These are phyloP conservation scores for Houttuynia cordata DNA, from an alignment of 164 flowering plant genomes.

Conservation along the genomic window DNA sequence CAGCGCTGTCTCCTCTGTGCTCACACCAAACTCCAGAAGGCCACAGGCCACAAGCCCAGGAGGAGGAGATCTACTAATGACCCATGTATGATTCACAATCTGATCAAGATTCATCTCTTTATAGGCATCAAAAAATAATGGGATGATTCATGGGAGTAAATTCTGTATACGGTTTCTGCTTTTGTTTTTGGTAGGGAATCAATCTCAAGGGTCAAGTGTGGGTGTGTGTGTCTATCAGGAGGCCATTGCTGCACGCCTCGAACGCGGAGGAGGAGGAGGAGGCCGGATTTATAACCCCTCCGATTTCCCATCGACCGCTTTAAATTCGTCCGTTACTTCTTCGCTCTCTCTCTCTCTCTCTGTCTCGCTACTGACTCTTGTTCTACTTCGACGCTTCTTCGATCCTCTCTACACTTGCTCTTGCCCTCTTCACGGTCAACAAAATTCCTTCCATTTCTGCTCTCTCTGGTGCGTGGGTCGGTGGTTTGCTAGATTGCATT, in stretches of 20 bases:
- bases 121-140: no score
- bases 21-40: conserved; percentile 4
- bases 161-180: no score
- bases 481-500: no score
- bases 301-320: conserved; percentile 8
- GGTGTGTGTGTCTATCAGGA: background rate
- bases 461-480: background rate
- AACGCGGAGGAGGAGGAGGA: conserved; percentile 4
- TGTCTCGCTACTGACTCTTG: no score
- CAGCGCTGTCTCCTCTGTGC: conserved; percentile 4
- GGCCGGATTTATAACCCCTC: conserved; percentile 4
- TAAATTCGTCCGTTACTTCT: conserved; percentile 14
- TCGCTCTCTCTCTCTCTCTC: conserved; percentile 2
- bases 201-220: background rate
- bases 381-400: background rate
- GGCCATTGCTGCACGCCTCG: conserved; percentile 3
- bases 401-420: no score
- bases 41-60: background rate
- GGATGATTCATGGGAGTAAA: no score
- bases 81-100: no score
- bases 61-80: background rate
- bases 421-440: no score
- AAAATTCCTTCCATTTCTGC: background rate
- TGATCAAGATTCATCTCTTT: no score
- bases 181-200: conserved; percentile 1